A percentile compares a stretch with the other conserved stretches of the same genome.
Conservation (phyloP, 768 basidiomycete species). For the Pleurotus sapidus region DNA sequence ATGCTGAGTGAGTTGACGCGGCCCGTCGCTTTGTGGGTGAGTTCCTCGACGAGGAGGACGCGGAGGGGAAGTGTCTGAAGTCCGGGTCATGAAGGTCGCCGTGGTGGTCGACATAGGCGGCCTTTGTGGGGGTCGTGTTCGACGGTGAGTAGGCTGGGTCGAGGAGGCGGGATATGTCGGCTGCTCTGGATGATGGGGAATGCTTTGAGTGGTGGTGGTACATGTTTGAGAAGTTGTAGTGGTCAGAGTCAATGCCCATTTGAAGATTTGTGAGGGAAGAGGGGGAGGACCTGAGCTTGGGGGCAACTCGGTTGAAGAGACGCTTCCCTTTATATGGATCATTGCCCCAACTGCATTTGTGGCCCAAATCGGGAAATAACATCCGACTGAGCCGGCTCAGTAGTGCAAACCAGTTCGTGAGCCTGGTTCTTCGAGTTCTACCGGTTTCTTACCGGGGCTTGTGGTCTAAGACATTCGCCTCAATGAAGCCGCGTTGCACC, state of each 20-base stretch:
- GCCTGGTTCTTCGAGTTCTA: conserved; percentile 1
- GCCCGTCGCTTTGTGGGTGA: conserved; percentile 9
- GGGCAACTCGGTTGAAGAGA: conserved; percentile 1
- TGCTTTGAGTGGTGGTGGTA: conserved; percentile 1
- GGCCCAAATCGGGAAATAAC: not conserved
- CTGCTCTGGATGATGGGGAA: conserved; percentile 31
- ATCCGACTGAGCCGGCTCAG: conserved; percentile 6
- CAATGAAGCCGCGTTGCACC: conserved; percentile 9
- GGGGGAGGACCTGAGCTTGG: not conserved
- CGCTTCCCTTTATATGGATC: not conserved
- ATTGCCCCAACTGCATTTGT: not conserved
- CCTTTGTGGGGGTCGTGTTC: conserved; percentile 16
- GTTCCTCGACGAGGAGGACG: conserved; percentile 5
- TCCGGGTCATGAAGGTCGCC: conserved; percentile 70
- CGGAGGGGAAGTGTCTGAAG: conserved; percentile 58
- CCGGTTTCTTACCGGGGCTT: conserved; percentile 5
- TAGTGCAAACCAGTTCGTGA: not conserved
- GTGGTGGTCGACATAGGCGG: conserved; percentile 57
- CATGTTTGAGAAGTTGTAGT: not conserved
- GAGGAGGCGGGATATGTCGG: conserved; percentile 61
- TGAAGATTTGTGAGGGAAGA: not conserved
- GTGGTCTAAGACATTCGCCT: conserved; percentile 5
- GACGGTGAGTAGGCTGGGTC: conserved; percentile 56
- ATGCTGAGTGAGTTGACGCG: not conserved
- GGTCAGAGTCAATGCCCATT: conserved; percentile 8